Conservation (phyloP, 202 grass and related monocot genomes). For the Digitaria exilis region DNA sequence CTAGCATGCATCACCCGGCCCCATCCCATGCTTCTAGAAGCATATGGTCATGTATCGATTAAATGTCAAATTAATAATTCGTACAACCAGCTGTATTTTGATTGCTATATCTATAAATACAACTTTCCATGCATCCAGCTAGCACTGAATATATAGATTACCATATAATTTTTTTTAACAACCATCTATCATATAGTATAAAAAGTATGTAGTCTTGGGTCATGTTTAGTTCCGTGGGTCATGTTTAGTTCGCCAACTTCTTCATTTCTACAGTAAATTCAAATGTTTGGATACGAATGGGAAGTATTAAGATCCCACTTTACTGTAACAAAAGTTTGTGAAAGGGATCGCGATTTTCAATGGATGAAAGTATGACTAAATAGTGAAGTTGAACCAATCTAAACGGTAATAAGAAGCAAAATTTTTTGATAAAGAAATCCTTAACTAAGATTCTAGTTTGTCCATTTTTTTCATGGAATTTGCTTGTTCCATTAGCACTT, state of each 20-base stretch:
- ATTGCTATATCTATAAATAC: constrained; percentile 21
- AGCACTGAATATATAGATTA: background rate
- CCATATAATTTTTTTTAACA: background rate
- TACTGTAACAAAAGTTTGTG: too few species aligned
- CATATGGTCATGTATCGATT: constrained; percentile 31
- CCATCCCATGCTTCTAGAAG: constrained; percentile 45
- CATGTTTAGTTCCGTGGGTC: too few species aligned
- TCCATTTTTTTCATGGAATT: background rate
- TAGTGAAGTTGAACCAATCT: too few species aligned
- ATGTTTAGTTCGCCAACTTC: too few species aligned
- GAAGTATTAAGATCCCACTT: too few species aligned
- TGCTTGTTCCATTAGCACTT: background rate
- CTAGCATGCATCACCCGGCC: constrained; percentile 35
- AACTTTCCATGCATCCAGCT: constrained; percentile 22
- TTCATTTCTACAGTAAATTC: too few species aligned
- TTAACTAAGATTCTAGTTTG: background rate
- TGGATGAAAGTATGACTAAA: too few species aligned
- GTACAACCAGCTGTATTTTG: constrained; percentile 35
- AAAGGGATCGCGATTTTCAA: too few species aligned
- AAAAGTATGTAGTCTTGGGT: background rate
- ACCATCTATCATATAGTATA: background rate
- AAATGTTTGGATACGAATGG: too few species aligned
- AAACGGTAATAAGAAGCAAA: constrained; percentile 2
- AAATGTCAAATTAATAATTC: constrained; percentile 46
- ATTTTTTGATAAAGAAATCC: background rate